A percentile compares a stretch with the other conserved stretches of the same genome.
phyloP scores from a whole-genome alignment of 768 basidiomycete species.

The Lactarius sanguifluus region DNA sequence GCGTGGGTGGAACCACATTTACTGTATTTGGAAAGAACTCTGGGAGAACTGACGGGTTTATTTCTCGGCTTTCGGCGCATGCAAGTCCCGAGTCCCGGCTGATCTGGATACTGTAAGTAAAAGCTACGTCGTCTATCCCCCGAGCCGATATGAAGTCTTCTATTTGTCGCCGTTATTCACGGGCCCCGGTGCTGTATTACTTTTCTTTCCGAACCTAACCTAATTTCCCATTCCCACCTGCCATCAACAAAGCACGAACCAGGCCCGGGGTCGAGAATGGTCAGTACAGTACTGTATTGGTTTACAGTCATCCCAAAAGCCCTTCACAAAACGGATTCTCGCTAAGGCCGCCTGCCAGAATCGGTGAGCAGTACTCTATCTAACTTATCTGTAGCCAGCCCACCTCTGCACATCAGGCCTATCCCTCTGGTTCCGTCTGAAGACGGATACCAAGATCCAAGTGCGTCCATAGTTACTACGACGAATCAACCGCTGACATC shows the following conservation, averaged over 20 bases:
- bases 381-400: background rate
- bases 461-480: constrained; percentile 40
- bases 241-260: background rate
- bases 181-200: background rate
- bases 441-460: constrained; percentile 94
- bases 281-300: background rate
- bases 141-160: too few relatives aligned
- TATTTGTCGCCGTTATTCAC: background rate
- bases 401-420: constrained; percentile 6
- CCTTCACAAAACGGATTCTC: background rate
- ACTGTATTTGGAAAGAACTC: too few relatives aligned
- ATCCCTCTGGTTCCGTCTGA: constrained; percentile 99
- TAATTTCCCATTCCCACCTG: background rate
- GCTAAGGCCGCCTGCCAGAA: background rate
- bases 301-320: background rate
- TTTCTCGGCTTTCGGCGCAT: background rate
- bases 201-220: background rate
- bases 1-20: too few relatives aligned
- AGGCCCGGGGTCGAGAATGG: background rate
- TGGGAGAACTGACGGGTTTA: too few relatives aligned
- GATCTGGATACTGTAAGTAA: too few relatives aligned
- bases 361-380: constrained; percentile 35
- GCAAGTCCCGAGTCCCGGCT: too few relatives aligned
- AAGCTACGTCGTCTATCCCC: too few relatives aligned
- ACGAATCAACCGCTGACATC: background rate